Base-by-base conservation (phyloP, 169 alveolate species). In the Amoebophrya sp. region DNA sequence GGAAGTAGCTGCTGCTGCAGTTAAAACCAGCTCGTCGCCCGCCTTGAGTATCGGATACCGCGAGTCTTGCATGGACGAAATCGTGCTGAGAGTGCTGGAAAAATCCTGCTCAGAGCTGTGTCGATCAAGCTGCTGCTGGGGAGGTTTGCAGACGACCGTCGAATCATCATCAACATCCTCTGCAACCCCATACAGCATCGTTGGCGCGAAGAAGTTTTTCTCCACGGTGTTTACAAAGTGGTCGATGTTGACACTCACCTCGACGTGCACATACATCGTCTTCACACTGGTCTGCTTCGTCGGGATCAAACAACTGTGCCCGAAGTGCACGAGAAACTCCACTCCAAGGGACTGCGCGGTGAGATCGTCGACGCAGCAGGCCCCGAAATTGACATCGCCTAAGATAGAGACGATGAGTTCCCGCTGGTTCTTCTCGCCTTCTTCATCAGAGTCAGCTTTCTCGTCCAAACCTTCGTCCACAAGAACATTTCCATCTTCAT, bases 381-480 rank as follows among this genome's bases (percentile, higher is more conserved):
- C 99, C 32, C 99, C 99, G 96, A 98, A 99, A 0, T 99, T 98
- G 0, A 98, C 99, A 95, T 99, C 99, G 23, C 99, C 99, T 94
- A 97, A 92, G 23, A 96, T 91, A 0, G 94, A 90, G 66, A 94
- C 94, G 35, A 39, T 40, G 91, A 77, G 40, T 10, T 90, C 29
- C 77, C 92, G 35, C 25, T 14, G 39, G 0, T 3, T 7, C 38
- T 0, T n/a, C 39, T 0, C 18, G 7, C 2, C 77, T 10, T 33
- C 10, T 18, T 38, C n/a, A n/a, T n/a, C 35, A 32, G 23, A 32
- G 7, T 3, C 53, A 89, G 89, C 10, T 32, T 39, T 1, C 1
- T 29, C 7, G 83, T 47, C 39, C 14, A 23, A 18, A 89, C 77
- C 35, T 89, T 39, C 83, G 29, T 66, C 25, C 29, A 66, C 83